A percentile compares a stretch with the other conserved stretches of the same genome.
Evolutionary conservation across 192 early-diverging fungal species (phyloP).

Genomic region (Jimgerdemannia flammicorona): DNA sequence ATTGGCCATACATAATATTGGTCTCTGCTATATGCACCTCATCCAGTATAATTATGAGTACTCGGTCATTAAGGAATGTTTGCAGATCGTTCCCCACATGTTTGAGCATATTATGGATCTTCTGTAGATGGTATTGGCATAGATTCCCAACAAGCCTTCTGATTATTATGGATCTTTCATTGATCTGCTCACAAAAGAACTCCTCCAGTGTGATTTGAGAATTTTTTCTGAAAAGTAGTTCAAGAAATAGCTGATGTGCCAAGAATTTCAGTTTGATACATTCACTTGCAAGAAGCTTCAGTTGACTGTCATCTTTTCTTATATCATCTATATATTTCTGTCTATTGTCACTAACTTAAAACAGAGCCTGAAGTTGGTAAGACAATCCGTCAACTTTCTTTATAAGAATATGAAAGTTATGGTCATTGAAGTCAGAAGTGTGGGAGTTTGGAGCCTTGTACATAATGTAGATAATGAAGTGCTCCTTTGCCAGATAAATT

Average conservation of each 20-base stretch:
- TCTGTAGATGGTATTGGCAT: conserved; percentile 7
- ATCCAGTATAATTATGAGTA: not conserved
- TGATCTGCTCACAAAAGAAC: conserved; percentile 26
- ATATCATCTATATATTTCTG: too few relatives aligned
- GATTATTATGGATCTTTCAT: conserved; percentile 14
- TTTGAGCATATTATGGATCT: conserved; percentile 15
- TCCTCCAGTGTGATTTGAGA: conserved; percentile 9
- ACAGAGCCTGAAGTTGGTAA: conserved; percentile 8
- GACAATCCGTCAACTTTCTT: not conserved
- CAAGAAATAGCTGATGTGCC: conserved; percentile 22
- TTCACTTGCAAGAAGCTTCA: conserved; percentile 16
- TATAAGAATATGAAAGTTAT: too few relatives aligned
- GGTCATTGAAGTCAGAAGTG: too few relatives aligned
- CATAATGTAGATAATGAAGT: too few relatives aligned
- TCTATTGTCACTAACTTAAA: not conserved
- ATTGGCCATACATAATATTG: too few relatives aligned
- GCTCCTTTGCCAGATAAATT: too few relatives aligned
- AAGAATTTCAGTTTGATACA: conserved; percentile 24
- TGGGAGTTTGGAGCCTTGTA: too few relatives aligned
- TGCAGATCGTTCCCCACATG: not conserved
- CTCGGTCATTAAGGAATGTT: conserved; percentile 1
- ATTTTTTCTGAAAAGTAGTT: conserved; percentile 20
- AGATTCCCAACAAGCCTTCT: conserved; percentile 1
- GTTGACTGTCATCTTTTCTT: not conserved
- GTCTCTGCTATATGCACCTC: not conserved